Percentiles rank a stretch among this genome's conserved stretches.
Evolutionary conservation across 495 filamentous ascomycete genomes (phyloP).

Genomic region (Talaromyces adpressus): DNA sequence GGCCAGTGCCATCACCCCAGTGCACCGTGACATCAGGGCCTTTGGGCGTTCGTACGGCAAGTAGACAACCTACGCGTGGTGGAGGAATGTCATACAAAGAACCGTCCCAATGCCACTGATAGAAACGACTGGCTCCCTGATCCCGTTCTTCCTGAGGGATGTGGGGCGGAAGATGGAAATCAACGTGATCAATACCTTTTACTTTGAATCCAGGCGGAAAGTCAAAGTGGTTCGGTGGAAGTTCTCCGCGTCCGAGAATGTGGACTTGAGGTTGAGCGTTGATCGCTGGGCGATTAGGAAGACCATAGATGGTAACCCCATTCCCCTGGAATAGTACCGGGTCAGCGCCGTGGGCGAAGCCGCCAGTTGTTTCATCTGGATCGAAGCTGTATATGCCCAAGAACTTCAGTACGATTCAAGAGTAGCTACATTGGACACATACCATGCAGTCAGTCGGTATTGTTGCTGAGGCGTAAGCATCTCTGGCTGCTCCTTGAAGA

Average conservation of each 20-base stretch:
- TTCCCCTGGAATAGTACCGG: slow-evolving; percentile 16
- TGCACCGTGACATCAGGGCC: slow-evolving; percentile 23
- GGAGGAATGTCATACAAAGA: slow-evolving; percentile 20
- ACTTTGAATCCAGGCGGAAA: slow-evolving; percentile 24
- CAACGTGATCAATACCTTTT: slow-evolving; percentile 20
- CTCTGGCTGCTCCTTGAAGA: slow-evolving; percentile 25
- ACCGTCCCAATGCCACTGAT: slow-evolving; percentile 26
- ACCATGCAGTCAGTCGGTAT: slow-evolving; percentile 19
- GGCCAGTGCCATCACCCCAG: slow-evolving; percentile 24
- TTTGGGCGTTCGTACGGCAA: slow-evolving; percentile 22
- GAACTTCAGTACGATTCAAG: not conserved
- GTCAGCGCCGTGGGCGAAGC: slow-evolving; percentile 20
- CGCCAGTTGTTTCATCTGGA: slow-evolving; percentile 17
- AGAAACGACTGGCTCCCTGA: slow-evolving; percentile 18
- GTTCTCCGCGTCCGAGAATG: slow-evolving; percentile 21
- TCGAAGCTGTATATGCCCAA: slow-evolving; percentile 9
- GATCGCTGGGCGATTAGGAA: slow-evolving; percentile 19
- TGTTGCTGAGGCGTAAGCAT: slow-evolving; percentile 25
- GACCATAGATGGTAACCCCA: slow-evolving; percentile 18
- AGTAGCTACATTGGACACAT: not conserved
- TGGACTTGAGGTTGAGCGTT: slow-evolving; percentile 18
- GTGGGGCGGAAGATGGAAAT: slow-evolving; percentile 22
- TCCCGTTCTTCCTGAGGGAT: slow-evolving; percentile 19
- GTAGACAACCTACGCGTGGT: slow-evolving; percentile 22
- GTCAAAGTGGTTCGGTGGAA: slow-evolving; percentile 18